These are phyloP conservation scores for Pilatotrama ljubarskyi DNA, from an alignment of 768 basidiomycete species.

Conservation along the genomic window DNA sequence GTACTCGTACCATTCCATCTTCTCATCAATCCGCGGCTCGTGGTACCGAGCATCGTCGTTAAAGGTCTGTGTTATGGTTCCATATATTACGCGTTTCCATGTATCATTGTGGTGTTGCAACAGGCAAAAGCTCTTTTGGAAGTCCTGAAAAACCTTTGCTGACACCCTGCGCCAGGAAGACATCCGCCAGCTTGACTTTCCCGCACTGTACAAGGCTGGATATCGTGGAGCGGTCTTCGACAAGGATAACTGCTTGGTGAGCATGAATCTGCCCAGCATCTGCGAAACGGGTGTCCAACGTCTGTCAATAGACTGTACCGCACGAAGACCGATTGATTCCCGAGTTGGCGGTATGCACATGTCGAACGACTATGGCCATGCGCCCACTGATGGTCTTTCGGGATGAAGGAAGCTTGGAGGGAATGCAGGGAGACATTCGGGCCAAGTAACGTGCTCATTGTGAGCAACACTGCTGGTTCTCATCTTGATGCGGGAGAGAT, in stretches of 20 bases:
- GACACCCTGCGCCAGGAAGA: conserved; percentile 49
- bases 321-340: conserved; percentile 75
- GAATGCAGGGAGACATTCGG: conserved; percentile 75
- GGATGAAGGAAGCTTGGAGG: conserved; percentile 66
- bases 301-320: conserved; percentile 69
- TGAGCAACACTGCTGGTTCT: conserved; percentile 93
- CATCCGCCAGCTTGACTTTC: conserved; percentile 83
- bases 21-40: conserved; percentile 61
- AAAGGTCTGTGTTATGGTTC: conserved; percentile 50
- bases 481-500: conserved; percentile 73
- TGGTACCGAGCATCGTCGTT: conserved; percentile 63
- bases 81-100: background rate
- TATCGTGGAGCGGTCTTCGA: conserved; percentile 93
- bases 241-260: conserved; percentile 95
- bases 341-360: conserved; percentile 57
- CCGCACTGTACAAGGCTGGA: conserved; percentile 66
- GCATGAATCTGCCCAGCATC: conserved; percentile 31
- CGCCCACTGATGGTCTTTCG: too few relatives aligned
- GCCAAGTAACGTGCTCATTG: conserved; percentile 77
- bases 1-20: conserved; percentile 71
- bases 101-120: too few relatives aligned
- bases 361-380: background rate
- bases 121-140: too few relatives aligned
- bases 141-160: background rate
- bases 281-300: background rate